Percentiles rank a stretch among this genome's conserved stretches.
Evolutionary conservation across 306 rosid genomes (phyloP).

Genomic region (Echinosophora koreensis): DNA sequence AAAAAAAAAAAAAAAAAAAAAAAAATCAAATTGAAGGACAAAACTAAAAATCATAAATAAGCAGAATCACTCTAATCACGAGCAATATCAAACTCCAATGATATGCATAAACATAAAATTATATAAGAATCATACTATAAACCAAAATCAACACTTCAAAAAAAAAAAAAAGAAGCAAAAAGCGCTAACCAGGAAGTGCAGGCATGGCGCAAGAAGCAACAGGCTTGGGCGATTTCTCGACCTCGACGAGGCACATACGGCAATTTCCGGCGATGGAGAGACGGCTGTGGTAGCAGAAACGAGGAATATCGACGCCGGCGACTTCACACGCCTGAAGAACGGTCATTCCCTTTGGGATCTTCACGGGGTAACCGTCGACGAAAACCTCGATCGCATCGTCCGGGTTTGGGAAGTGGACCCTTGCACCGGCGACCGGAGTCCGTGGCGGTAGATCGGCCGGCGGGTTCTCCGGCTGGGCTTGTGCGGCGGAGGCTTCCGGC

Average conservation of each 20-base stretch:
- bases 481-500: slow-evolving; percentile 74
- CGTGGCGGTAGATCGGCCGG: slow-evolving; percentile 66
- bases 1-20: background rate
- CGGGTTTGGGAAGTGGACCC: slow-evolving; percentile 77
- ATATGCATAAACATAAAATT: background rate
- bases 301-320: slow-evolving; percentile 94
- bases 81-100: slow-evolving; percentile 2
- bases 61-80: slow-evolving; percentile 12
- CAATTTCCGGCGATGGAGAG: slow-evolving; percentile 95
- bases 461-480: slow-evolving; percentile 56
- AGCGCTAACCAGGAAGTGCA: slow-evolving; percentile 88
- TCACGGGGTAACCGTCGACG: slow-evolving; percentile 92
- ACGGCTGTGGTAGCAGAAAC: slow-evolving; percentile 92
- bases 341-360: slow-evolving; percentile 93
- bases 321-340: slow-evolving; percentile 97
- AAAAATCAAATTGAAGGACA: background rate
- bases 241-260: slow-evolving; percentile 99
- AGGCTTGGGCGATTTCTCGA: slow-evolving; percentile 99
- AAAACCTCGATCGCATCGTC: slow-evolving; percentile 94
- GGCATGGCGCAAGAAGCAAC: slow-evolving; percentile 99
- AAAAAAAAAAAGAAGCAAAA: background rate
- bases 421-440: slow-evolving; percentile 76
- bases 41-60: background rate
- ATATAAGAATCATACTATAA: background rate
- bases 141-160: background rate